Conservation (phyloP, 495 filamentous ascomycete species). For the Neohortaea acidophila region DNA sequence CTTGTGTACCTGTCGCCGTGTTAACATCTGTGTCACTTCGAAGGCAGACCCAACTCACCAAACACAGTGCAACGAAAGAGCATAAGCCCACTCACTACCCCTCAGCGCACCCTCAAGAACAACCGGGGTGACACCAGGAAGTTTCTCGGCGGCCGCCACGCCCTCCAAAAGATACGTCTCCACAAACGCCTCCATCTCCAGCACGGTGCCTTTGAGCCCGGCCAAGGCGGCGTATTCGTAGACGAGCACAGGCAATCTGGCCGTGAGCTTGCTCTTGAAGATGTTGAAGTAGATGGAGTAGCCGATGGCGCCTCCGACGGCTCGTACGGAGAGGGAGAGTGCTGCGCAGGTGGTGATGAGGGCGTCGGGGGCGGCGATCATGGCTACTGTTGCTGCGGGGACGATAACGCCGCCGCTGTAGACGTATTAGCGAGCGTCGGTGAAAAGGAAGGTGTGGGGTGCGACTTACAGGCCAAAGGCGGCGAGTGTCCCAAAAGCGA, state of each 20-base stretch:
- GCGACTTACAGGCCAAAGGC: not conserved
- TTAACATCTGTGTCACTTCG: not conserved
- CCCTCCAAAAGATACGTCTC: conserved; percentile 17
- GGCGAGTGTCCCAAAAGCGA: conserved; percentile 16
- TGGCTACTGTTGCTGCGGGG: conserved; percentile 23
- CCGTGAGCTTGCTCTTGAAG: conserved; percentile 46
- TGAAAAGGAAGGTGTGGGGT: not conserved
- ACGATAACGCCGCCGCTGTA: conserved; percentile 24
- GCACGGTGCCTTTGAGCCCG: conserved; percentile 17
- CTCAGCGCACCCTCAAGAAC: conserved; percentile 15
- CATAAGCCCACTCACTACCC: conserved; percentile 22
- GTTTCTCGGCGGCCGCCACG: not conserved
- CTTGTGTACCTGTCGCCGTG: conserved; percentile 1
- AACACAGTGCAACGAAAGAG: conserved; percentile 18
- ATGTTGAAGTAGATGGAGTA: conserved; percentile 67
- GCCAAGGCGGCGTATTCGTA: conserved; percentile 17
- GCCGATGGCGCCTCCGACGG: conserved; percentile 54
- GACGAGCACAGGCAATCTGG: conserved; percentile 16
- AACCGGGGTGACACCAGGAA: conserved; percentile 17
- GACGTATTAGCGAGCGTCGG: conserved; percentile 11
- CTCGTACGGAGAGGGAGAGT: conserved; percentile 52
- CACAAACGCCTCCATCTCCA: conserved; percentile 18
- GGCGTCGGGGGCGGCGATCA: conserved; percentile 22
- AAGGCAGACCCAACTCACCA: conserved; percentile 13
- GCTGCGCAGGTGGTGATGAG: conserved; percentile 22